A percentile compares a stretch with the other conserved stretches of the same genome.
These are phyloP conservation scores for Tetradesmus obliquus DNA, from an alignment of 139 green algal species.

Conservation along the genomic window DNA sequence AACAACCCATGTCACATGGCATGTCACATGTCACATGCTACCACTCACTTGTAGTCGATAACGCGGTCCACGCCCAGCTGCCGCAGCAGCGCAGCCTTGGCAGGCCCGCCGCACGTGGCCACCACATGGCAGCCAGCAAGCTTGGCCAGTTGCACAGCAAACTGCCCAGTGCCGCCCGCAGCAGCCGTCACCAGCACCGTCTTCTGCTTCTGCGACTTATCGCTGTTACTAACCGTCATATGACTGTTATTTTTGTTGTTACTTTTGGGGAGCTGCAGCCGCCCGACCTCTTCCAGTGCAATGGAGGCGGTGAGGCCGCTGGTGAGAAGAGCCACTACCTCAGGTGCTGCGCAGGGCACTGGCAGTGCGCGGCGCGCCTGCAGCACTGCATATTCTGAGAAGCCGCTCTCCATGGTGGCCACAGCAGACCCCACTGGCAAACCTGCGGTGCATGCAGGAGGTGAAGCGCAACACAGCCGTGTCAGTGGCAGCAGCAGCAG, in stretches of 20 bases:
- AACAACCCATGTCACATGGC: too few relatives aligned
- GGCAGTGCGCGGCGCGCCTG: conserved; percentile 55
- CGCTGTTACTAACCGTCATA: neutral
- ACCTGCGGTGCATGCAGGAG: conserved; percentile 10
- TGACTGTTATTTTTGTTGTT: neutral
- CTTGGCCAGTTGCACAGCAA: conserved; percentile 95
- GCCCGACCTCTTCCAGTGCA: conserved; percentile 39
- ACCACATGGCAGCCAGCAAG: conserved; percentile 87
- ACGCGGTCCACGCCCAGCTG: conserved; percentile 85
- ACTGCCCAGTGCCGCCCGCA: conserved; percentile 93
- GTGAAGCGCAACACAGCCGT: neutral
- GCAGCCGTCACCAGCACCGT: conserved; percentile 95
- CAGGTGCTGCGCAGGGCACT: conserved; percentile 60
- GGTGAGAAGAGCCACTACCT: conserved; percentile 82
- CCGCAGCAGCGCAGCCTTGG: conserved; percentile 84
- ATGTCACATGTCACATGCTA: too few relatives aligned
- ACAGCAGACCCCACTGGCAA: conserved; percentile 69
- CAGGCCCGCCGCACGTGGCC: conserved; percentile 81
- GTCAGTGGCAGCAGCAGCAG: neutral
- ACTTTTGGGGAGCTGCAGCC: conserved; percentile 35
- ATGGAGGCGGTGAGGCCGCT: conserved; percentile 92
- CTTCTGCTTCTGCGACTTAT: conserved; percentile 60
- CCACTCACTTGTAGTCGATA: conserved; percentile 83
- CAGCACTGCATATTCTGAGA: conserved; percentile 67
- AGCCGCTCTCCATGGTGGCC: conserved; percentile 76